Conservation (phyloP, 1,284 basidiomycete genomes). For the Vanrija sp. region DNA sequence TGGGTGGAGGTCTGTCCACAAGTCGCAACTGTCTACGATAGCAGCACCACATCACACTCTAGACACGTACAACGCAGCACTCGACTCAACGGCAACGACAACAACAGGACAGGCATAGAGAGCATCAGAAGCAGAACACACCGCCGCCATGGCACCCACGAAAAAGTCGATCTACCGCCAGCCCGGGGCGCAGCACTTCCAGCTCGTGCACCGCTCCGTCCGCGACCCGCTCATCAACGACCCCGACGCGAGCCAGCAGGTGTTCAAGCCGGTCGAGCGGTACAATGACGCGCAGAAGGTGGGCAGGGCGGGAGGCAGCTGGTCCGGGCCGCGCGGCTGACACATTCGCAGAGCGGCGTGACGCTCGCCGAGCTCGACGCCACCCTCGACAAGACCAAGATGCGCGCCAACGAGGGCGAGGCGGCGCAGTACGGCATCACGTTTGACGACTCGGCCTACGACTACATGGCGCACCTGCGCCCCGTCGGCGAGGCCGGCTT, state of each 20-base stretch:
- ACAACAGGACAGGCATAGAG: too few relatives aligned
- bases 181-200: slow-evolving; percentile 84
- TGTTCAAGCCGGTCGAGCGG: slow-evolving; percentile 75
- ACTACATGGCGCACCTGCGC: slow-evolving; percentile 97
- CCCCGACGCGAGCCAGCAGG: slow-evolving; percentile 79
- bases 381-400: slow-evolving; percentile 27
- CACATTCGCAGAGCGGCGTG: slow-evolving; percentile 47
- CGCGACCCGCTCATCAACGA: slow-evolving; percentile 94
- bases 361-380: slow-evolving; percentile 59
- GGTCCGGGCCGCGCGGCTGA: not conserved
- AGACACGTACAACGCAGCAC: not conserved
- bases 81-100: not conserved
- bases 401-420: slow-evolving; percentile 63
- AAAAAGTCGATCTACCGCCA: slow-evolving; percentile 75
- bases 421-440: slow-evolving; percentile 87
- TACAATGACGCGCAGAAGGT: slow-evolving; percentile 54
- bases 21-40: too few relatives aligned
- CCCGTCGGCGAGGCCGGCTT: slow-evolving; percentile 68
- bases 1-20: slow-evolving; percentile 7
- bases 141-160: slow-evolving; percentile 52
- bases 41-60: not conserved
- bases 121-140: too few relatives aligned
- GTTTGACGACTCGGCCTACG: slow-evolving; percentile 96
- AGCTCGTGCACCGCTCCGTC: slow-evolving; percentile 95
- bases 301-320: slow-evolving; percentile 41